Evolutionary conservation across 352 stramenopile genomes (phyloP).

Genomic region (Phytophthora nicotianae): DNA sequence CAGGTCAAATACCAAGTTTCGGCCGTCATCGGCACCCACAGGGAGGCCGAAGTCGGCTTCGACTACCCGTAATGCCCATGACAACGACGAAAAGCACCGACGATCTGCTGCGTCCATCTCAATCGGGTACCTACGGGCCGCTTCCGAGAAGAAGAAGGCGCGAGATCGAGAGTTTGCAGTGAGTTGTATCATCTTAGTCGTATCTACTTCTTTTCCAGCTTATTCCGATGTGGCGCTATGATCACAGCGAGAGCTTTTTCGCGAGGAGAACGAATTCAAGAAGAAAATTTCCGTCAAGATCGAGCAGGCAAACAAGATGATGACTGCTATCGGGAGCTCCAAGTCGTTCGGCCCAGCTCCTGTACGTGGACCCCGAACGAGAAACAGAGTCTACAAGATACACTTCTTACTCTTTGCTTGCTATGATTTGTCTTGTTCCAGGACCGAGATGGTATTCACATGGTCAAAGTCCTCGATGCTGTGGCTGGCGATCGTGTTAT

Average conservation of each 20-base stretch:
- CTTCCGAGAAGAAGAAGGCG: conserved; percentile 71
- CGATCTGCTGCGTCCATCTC: conserved; percentile 50
- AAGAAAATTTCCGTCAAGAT: conserved; percentile 82
- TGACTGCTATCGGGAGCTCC: conserved; percentile 42
- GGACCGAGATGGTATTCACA: conserved; percentile 73
- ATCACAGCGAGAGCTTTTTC: conserved; percentile 53
- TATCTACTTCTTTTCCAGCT: background rate
- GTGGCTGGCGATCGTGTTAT: conserved; percentile 50
- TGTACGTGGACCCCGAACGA: conserved; percentile 23
- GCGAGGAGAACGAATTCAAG: conserved; percentile 68
- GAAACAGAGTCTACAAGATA: no score
- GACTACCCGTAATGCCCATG: conserved; percentile 6
- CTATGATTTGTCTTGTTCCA: conserved; percentile 19
- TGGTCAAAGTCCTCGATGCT: conserved; percentile 63
- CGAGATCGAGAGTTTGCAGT: conserved; percentile 74
- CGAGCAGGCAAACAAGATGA: conserved; percentile 84
- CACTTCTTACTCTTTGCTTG: background rate
- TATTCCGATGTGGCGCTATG: background rate
- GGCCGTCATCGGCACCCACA: conserved; percentile 64
- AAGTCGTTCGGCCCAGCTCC: conserved; percentile 55
- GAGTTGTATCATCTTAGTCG: conserved; percentile 5
- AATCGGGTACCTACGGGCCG: conserved; percentile 56
- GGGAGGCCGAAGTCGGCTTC: conserved; percentile 34
- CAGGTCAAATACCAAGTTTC: conserved; percentile 33
- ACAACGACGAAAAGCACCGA: conserved; percentile 16